Percentiles rank a stretch among this genome's conserved stretches.
Conservation (phyloP, 2,329 filamentous ascomycete species). For the Aspergillus fijiensis region DNA sequence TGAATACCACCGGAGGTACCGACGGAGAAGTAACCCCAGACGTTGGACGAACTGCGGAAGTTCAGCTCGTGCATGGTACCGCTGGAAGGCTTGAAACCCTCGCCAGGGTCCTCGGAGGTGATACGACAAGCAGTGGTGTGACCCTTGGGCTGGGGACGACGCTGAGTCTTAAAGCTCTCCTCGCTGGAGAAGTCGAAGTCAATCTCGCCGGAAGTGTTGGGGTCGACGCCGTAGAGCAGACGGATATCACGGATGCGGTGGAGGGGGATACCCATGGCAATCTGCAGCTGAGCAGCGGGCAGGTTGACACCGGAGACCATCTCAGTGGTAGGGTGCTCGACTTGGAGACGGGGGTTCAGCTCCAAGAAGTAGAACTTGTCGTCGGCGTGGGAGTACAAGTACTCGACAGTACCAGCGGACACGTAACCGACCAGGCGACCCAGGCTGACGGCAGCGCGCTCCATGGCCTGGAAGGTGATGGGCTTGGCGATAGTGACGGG, state of each 20-base stretch:
- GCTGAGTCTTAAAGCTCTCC: slow-evolving; percentile 78
- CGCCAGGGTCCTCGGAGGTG: slow-evolving; percentile 96
- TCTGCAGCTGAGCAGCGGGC: slow-evolving; percentile 94
- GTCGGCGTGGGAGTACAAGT: slow-evolving; percentile 95
- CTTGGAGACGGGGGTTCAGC: slow-evolving; percentile 96
- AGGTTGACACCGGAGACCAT: slow-evolving; percentile 99
- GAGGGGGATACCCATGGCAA: slow-evolving; percentile 96
- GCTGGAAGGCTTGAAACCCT: slow-evolving; percentile 99
- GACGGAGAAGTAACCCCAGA: slow-evolving; percentile 99
- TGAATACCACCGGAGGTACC: slow-evolving; percentile 95
- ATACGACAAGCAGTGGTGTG: slow-evolving; percentile 99
- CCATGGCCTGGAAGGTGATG: slow-evolving; percentile 91
- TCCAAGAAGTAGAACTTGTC: slow-evolving; percentile 99
- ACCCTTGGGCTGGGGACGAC: slow-evolving; percentile 87
- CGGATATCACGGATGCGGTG: slow-evolving; percentile 96
- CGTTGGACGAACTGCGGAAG: slow-evolving; percentile 97
- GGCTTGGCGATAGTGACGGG: slow-evolving; percentile 93
- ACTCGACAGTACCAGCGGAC: slow-evolving; percentile 97
- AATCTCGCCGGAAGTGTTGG: slow-evolving; percentile 79
- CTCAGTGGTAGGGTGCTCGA: slow-evolving; percentile 98
- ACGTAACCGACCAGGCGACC: slow-evolving; percentile 96
- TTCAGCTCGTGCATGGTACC: slow-evolving; percentile 99
- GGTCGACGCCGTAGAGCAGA: slow-evolving; percentile 91
- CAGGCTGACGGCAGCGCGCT: slow-evolving; percentile 90
- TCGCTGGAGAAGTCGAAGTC: slow-evolving; percentile 95